These are phyloP conservation scores for Stellera chamaejasme DNA, from an alignment of 345 rosid genomes.

Conservation along the genomic window DNA sequence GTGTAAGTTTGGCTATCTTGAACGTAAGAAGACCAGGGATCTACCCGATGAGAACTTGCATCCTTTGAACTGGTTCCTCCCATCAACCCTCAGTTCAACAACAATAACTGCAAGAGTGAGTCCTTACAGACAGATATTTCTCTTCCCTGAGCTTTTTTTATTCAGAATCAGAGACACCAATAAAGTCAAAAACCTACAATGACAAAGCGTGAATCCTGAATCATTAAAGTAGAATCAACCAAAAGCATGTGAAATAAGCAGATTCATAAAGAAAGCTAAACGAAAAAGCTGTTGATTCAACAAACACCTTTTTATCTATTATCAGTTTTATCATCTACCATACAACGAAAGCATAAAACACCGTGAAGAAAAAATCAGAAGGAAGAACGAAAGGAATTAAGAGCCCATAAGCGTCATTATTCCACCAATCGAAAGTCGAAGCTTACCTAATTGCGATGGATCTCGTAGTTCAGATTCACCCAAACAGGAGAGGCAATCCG, in stretches of 20 bases:
- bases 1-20: too few relatives aligned
- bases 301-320: too few relatives aligned
- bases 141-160: not conserved
- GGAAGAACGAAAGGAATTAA: too few relatives aligned
- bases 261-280: not conserved
- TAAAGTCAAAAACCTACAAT: conserved; percentile 3
- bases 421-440: too few relatives aligned
- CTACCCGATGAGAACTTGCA: conserved; percentile 29
- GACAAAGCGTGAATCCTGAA: not conserved
- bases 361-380: too few relatives aligned
- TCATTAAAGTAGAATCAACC: not conserved
- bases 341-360: too few relatives aligned
- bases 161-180: conserved; percentile 10
- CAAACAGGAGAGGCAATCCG: too few relatives aligned
- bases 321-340: too few relatives aligned
- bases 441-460: too few relatives aligned
- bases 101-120: conserved; percentile 8
- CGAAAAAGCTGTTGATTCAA: too few relatives aligned
- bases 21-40: conserved; percentile 10
- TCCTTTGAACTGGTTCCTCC: conserved; percentile 62
- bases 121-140: conserved; percentile 1
- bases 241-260: not conserved
- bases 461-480: too few relatives aligned
- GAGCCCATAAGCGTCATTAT: too few relatives aligned
- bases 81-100: conserved; percentile 35